Conservation (phyloP, 257 asterid genomes). For the Scutellaria minor region DNA sequence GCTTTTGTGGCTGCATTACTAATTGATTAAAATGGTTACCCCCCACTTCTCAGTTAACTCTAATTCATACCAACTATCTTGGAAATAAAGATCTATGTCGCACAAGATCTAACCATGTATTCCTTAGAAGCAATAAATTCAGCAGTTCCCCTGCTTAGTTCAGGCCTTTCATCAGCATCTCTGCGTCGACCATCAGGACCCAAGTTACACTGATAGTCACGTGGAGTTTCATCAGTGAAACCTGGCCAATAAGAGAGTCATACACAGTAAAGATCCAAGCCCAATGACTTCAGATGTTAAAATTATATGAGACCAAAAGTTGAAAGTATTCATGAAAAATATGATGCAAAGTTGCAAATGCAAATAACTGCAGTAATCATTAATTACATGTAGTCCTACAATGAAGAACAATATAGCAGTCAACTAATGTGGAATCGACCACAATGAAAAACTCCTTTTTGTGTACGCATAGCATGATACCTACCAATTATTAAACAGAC, state of each 20-base stretch:
- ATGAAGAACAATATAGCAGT: constrained; percentile 20
- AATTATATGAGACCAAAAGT: constrained; percentile 2
- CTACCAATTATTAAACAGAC: constrained; percentile 5
- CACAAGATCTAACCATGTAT: constrained; percentile 69
- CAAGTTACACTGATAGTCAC: constrained; percentile 93
- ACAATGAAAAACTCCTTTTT: neutral
- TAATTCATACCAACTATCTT: constrained; percentile 20
- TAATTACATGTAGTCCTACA: constrained; percentile 10
- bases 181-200: constrained; percentile 99
- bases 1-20: constrained; percentile 25
- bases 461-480: constrained; percentile 1
- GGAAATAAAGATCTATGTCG: constrained; percentile 28
- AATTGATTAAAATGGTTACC: neutral
- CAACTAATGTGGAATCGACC: constrained; percentile 3
- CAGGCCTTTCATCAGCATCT: constrained; percentile 97
- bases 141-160: constrained; percentile 92
- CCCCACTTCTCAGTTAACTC: constrained; percentile 12
- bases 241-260: constrained; percentile 52
- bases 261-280: constrained; percentile 12
- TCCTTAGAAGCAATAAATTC: constrained; percentile 90
- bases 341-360: constrained; percentile 27
- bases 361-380: constrained; percentile 9
- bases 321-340: constrained; percentile 27
- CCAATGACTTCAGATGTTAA: constrained; percentile 17
- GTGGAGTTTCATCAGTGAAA: constrained; percentile 87